Conservation (phyloP, 2,329 filamentous ascomycete species). For the Clonostachys rhizophaga region DNA sequence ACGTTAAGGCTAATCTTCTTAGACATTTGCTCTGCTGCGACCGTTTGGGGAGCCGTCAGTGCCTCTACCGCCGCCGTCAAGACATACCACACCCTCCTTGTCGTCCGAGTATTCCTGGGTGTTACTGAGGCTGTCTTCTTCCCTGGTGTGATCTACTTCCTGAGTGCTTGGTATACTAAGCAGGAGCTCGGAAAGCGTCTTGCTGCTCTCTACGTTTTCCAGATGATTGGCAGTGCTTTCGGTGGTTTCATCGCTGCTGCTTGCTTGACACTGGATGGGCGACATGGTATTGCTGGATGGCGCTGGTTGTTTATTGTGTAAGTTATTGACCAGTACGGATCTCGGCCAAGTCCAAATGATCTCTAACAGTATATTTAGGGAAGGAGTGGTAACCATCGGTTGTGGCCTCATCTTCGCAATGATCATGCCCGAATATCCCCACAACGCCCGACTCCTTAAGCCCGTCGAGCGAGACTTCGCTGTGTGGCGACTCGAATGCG, state of each 20-base stretch:
- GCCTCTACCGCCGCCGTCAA: slow-evolving; percentile 27
- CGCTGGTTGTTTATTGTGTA: slow-evolving; percentile 45
- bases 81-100: slow-evolving; percentile 22
- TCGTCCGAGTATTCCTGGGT: slow-evolving; percentile 26
- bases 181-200: slow-evolving; percentile 27
- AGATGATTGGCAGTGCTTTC: slow-evolving; percentile 36
- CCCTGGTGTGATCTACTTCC: slow-evolving; percentile 29
- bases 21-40: slow-evolving; percentile 20
- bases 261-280: slow-evolving; percentile 38
- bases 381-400: slow-evolving; percentile 60
- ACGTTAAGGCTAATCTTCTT: not conserved
- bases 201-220: slow-evolving; percentile 25
- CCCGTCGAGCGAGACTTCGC: slow-evolving; percentile 44
- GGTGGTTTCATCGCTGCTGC: slow-evolving; percentile 43
- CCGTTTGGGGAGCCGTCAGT: slow-evolving; percentile 39
- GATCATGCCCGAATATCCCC: slow-evolving; percentile 57
- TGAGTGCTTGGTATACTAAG: slow-evolving; percentile 33
- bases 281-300: slow-evolving; percentile 44
- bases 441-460: slow-evolving; percentile 11
- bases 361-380: slow-evolving; percentile 14
- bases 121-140: slow-evolving; percentile 30
- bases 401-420: slow-evolving; percentile 50
- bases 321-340: not conserved
- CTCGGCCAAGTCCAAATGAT: not conserved
- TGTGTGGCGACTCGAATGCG: slow-evolving; percentile 55